Conservation (phyloP, 495 filamentous ascomycete genomes). For the Clavariopsis aquatica region DNA sequence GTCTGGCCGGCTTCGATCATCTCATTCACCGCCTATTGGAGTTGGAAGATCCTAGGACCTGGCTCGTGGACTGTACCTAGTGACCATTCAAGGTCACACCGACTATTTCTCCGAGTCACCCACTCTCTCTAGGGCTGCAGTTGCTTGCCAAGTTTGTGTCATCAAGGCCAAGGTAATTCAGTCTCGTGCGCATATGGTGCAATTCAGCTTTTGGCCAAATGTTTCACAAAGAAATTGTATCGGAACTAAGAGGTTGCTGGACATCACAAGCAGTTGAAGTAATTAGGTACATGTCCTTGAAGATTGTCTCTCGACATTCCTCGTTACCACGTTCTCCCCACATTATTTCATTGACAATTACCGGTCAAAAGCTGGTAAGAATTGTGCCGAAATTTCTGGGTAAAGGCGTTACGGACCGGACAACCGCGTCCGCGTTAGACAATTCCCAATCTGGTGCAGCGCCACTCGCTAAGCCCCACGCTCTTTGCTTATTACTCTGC, state of each 20-base stretch:
- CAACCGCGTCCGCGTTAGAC: slow-evolving; percentile 26
- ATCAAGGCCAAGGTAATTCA: not conserved
- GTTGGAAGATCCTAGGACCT: not conserved
- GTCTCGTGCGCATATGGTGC: not conserved
- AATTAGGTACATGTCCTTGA: not conserved
- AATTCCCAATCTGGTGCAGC: slow-evolving; percentile 12
- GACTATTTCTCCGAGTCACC: not conserved
- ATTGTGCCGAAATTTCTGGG: slow-evolving; percentile 1
- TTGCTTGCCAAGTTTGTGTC: not conserved
- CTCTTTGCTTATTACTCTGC: slow-evolving; percentile 16
- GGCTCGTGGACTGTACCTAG: not conserved
- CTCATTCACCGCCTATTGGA: not conserved
- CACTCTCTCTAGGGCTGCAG: slow-evolving; percentile 1
- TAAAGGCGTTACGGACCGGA: slow-evolving; percentile 26
- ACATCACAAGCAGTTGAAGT: not conserved
- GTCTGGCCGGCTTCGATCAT: not conserved
- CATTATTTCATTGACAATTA: not conserved
- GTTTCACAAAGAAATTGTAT: not conserved
- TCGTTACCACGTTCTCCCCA: not conserved
- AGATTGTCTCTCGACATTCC: not conserved
- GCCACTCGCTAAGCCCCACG: slow-evolving; percentile 33
- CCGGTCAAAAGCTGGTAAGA: not conserved
- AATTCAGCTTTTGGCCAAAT: not conserved
- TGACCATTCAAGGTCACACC: not conserved
- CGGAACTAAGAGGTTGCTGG: not conserved